Evolutionary conservation across 371 early-diverging fungal genomes (phyloP).

Genomic region (Mortierella sp.): DNA sequence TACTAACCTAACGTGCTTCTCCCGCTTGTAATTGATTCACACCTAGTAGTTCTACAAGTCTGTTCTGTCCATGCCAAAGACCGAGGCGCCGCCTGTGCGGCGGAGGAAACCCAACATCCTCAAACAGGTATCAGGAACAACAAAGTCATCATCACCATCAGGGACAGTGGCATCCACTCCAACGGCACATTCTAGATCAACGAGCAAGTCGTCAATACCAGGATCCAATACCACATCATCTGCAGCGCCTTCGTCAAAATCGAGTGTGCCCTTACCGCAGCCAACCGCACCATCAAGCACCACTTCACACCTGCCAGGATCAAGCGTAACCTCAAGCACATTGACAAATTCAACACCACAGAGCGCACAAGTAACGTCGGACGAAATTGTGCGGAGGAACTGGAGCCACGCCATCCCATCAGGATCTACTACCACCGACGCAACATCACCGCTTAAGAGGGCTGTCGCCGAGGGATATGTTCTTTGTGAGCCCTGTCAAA

Average conservation of each 20-base stretch:
- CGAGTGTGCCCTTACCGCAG: not conserved
- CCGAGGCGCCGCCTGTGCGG: not conserved
- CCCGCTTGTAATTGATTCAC: not conserved
- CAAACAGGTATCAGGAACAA: not conserved
- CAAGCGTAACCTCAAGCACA: not conserved
- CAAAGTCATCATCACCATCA: not conserved
- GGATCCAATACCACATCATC: not conserved
- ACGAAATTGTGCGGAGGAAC: slow-evolving; percentile 38
- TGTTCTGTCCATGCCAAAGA: slow-evolving; percentile 39
- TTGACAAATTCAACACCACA: not conserved
- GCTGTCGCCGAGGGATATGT: slow-evolving; percentile 23
- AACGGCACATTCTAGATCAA: no score
- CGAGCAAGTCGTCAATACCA: not conserved
- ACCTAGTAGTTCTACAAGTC: slow-evolving; percentile 39
- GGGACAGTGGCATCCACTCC: not conserved
- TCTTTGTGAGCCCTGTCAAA: slow-evolving; percentile 42
- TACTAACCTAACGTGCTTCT: not conserved
- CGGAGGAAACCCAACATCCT: not conserved
- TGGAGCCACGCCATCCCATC: slow-evolving; percentile 20
- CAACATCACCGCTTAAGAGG: not conserved
- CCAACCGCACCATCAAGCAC: not conserved
- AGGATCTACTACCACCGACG: not conserved
- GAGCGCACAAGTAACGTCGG: not conserved
- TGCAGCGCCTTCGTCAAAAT: not conserved
- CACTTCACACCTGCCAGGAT: not conserved